Conservation (phyloP, 345 rosid species). For the Corchorus olitorius region DNA sequence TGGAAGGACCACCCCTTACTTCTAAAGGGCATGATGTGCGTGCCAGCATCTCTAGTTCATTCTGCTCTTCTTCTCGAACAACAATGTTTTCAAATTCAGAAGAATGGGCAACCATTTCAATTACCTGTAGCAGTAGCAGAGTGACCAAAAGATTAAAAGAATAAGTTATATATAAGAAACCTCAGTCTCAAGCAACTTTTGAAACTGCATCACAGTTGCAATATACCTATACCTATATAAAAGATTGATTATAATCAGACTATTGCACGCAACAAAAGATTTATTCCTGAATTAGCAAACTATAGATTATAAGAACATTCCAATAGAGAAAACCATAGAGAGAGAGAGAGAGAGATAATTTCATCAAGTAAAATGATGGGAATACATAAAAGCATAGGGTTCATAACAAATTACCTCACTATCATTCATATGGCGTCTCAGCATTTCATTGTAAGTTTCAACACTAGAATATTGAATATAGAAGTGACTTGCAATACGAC, state of each 20-base stretch:
- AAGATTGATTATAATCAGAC: neutral
- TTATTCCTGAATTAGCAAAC: neutral
- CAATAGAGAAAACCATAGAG: neutral
- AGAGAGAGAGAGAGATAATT: neutral
- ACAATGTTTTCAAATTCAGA: constrained; percentile 97
- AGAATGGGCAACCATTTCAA: constrained; percentile 95
- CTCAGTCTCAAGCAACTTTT: neutral
- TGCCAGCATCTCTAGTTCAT: constrained; percentile 81
- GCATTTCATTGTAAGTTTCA: constrained; percentile 93
- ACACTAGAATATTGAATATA: constrained; percentile 97
- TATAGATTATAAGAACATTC: neutral
- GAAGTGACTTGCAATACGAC: constrained; percentile 98
- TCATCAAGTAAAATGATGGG: constrained; percentile 21
- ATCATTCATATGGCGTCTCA: constrained; percentile 93
- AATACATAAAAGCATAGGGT: constrained; percentile 2
- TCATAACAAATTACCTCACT: constrained; percentile 63
- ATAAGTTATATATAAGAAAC: constrained; percentile 3
- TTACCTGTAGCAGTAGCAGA: constrained; percentile 51
- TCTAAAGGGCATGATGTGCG: constrained; percentile 86
- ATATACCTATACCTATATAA: neutral
- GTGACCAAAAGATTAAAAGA: constrained; percentile 19
- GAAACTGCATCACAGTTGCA: neutral
- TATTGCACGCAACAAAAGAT: neutral
- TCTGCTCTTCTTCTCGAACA: constrained; percentile 97
- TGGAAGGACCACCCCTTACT: constrained; percentile 87